Percentiles rank a stretch among this genome's conserved stretches.
Conservation (phyloP, 2,329 filamentous ascomycete genomes). For the Tolypocladium guangdongense region DNA sequence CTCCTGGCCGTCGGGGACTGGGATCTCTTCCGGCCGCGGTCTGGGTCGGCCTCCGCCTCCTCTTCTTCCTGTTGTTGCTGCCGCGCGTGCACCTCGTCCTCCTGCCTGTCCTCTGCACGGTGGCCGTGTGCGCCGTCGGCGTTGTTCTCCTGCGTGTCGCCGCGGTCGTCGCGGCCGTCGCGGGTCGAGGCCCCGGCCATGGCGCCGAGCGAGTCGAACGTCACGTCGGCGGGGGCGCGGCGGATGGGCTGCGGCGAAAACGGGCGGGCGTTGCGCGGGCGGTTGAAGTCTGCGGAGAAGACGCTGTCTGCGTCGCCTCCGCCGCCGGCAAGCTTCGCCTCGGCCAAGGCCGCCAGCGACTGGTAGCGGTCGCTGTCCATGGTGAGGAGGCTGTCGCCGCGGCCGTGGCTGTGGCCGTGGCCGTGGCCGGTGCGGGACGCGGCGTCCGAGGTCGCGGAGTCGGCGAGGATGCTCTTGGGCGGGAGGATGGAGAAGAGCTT, state of each 20-base stretch:
- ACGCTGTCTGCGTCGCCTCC: conserved; percentile 35
- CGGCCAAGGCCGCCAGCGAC: conserved; percentile 27
- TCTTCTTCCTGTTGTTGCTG: conserved; percentile 3
- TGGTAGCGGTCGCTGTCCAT: conserved; percentile 44
- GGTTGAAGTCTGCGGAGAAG: conserved; percentile 42
- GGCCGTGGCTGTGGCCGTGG: conserved; percentile 20
- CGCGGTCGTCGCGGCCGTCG: conserved; percentile 4
- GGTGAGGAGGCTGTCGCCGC: conserved; percentile 42
- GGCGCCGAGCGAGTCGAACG: conserved; percentile 25
- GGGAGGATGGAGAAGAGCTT: conserved; percentile 56
- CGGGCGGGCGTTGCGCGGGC: conserved; percentile 41
- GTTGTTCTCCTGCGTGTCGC: conserved; percentile 1
- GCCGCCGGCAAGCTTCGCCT: not conserved
- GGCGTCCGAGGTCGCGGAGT: conserved; percentile 28
- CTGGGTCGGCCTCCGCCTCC: not conserved
- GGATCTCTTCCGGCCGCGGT: not conserved
- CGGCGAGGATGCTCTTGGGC: conserved; percentile 51
- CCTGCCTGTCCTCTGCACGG: conserved; percentile 3
- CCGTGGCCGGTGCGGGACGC: not conserved
- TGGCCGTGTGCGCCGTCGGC: conserved; percentile 1
- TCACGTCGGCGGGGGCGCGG: conserved; percentile 28
- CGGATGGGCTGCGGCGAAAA: conserved; percentile 48
- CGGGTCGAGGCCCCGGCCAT: conserved; percentile 3
- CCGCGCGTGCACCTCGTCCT: not conserved
- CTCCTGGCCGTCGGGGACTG: not conserved